A percentile compares a stretch with the other conserved stretches of the same genome.
phyloP scores from a whole-genome alignment of 176 grass and related monocot genomes.

The Tuctoria greenei region DNA sequence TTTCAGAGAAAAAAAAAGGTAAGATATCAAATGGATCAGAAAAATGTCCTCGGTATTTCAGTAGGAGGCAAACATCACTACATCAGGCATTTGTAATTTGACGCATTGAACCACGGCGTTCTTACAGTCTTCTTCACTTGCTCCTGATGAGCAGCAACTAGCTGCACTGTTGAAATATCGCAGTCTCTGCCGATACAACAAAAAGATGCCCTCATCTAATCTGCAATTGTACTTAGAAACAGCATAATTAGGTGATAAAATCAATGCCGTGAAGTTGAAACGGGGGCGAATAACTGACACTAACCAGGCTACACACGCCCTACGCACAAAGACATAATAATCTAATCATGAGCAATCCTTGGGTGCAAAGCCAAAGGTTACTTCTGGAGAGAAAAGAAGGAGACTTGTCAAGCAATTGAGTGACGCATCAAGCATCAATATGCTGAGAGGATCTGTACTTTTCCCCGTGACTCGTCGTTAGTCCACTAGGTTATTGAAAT shows the following conservation, averaged over 20 bases:
- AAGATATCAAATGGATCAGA: neutral
- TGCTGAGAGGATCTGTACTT: neutral
- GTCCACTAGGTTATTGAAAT: conserved; percentile 8
- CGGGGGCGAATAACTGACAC: neutral
- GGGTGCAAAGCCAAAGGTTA: conserved; percentile 30
- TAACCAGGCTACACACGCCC: conserved; percentile 3
- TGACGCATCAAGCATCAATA: conserved; percentile 27
- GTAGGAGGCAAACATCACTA: neutral
- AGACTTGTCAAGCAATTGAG: conserved; percentile 33
- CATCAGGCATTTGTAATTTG: neutral
- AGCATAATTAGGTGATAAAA: neutral
- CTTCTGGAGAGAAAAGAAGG: conserved; percentile 18
- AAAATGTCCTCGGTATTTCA: neutral
- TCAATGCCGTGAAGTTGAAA: neutral
- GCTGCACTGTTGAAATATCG: neutral
- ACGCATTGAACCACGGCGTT: neutral
- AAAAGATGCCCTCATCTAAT: neutral
- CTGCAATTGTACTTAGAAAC: neutral
- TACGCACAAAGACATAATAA: conserved; percentile 17
- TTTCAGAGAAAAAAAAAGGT: neutral
- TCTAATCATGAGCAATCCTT: conserved; percentile 35
- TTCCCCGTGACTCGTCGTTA: neutral
- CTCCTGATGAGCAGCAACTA: neutral
- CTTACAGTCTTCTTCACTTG: neutral
- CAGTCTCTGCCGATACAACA: neutral